These are phyloP conservation scores for Diversispora eburnea DNA, from an alignment of 192 early-diverging fungal species.

Conservation along the genomic window DNA sequence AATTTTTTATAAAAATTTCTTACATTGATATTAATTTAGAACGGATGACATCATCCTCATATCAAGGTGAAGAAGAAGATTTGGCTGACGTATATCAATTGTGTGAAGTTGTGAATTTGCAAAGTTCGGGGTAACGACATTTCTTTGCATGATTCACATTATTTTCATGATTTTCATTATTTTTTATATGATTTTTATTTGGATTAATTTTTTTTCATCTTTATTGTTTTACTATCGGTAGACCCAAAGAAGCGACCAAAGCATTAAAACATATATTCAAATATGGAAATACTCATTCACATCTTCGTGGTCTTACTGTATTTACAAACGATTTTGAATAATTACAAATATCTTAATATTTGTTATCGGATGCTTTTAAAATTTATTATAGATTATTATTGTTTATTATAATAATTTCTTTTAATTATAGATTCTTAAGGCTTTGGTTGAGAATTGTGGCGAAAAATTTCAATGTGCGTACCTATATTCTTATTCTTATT, in stretches of 20 bases:
- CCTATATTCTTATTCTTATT: neutral
- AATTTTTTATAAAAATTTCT: neutral
- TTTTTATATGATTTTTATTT: too few species aligned
- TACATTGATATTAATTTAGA: neutral
- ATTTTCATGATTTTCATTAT: neutral
- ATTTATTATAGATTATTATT: too few species aligned
- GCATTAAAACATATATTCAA: slow-evolving; percentile 11
- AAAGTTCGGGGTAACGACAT: slow-evolving; percentile 1
- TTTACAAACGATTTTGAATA: neutral
- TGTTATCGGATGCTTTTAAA: neutral
- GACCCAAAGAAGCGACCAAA: slow-evolving; percentile 24
- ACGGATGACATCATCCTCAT: slow-evolving; percentile 7
- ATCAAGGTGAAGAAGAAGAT: slow-evolving; percentile 6
- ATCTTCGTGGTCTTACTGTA: slow-evolving; percentile 14
- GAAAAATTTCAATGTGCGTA: slow-evolving; percentile 2
- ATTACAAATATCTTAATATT: neutral
- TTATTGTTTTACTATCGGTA: neutral
- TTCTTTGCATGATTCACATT: neutral
- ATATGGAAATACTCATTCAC: slow-evolving; percentile 18
- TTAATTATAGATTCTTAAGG: slow-evolving; percentile 12
- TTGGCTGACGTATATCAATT: slow-evolving; percentile 16
- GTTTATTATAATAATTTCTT: neutral
- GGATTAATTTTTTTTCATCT: neutral
- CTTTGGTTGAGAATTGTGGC: slow-evolving; percentile 16
- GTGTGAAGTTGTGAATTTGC: slow-evolving; percentile 20